Conservation (phyloP, 495 filamentous ascomycete species). For the Diplogelasinospora grovesii region DNA sequence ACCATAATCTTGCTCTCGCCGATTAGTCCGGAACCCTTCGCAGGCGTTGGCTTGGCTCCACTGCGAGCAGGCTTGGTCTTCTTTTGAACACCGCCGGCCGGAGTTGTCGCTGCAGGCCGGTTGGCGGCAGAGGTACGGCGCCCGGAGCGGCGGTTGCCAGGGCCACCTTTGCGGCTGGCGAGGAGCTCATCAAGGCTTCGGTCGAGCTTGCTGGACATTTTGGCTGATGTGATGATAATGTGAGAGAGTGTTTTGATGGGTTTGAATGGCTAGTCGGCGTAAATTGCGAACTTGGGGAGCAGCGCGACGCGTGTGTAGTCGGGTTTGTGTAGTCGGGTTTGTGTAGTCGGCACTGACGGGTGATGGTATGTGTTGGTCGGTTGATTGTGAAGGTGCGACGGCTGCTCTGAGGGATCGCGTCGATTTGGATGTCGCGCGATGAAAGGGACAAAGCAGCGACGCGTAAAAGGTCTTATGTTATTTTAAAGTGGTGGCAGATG, state of each 20-base stretch:
- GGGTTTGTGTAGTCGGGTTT: no score
- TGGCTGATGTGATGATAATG: constrained; percentile 25
- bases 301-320: constrained; percentile 3
- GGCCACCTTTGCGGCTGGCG: constrained; percentile 55
- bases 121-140: constrained; percentile 47
- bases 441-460: constrained; percentile 1
- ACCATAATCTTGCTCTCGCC: constrained; percentile 94
- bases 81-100: constrained; percentile 86
- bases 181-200: constrained; percentile 94
- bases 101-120: constrained; percentile 49
- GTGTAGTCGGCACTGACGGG: constrained; percentile 2
- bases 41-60: constrained; percentile 55
- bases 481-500: constrained; percentile 7
- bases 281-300: not conserved
- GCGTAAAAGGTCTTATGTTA: not conserved
- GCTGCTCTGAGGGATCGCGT: constrained; percentile 9
- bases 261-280: no score
- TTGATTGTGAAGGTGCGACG: constrained; percentile 6
- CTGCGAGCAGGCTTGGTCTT: constrained; percentile 55
- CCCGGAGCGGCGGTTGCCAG: constrained; percentile 46
- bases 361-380: constrained; percentile 7
- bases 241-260: no score
- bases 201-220: constrained; percentile 90
- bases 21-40: constrained; percentile 45
- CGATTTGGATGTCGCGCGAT: constrained; percentile 5